A percentile compares a stretch with the other conserved stretches of the same genome.
Conservation (phyloP, 2,329 filamentous ascomycete genomes). For the Coniochaeta pulveracea region DNA sequence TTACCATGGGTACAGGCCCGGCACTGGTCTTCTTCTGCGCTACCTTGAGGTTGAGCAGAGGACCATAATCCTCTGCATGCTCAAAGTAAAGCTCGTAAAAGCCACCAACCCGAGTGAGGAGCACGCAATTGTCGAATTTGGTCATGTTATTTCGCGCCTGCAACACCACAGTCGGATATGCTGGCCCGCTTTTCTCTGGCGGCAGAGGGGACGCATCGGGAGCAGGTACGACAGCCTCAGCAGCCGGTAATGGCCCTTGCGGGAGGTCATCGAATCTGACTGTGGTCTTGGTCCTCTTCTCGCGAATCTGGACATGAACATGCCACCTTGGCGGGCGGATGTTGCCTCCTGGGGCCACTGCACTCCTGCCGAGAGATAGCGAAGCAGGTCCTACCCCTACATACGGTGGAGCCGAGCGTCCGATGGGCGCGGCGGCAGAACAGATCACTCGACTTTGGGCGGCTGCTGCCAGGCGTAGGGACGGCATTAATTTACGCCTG, state of each 20-base stretch:
- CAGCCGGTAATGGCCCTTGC: slow-evolving; percentile 38
- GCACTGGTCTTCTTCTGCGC: slow-evolving; percentile 69
- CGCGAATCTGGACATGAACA: slow-evolving; percentile 29
- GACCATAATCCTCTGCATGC: slow-evolving; percentile 81
- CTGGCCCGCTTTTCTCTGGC: slow-evolving; percentile 30
- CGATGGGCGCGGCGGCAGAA: background rate
- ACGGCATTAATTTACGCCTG: too few species aligned
- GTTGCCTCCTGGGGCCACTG: too few species aligned
- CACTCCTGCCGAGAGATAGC: too few species aligned
- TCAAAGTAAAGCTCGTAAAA: slow-evolving; percentile 99
- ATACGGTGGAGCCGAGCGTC: background rate
- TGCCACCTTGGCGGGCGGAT: too few species aligned
- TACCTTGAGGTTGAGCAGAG: slow-evolving; percentile 79
- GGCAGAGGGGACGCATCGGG: slow-evolving; percentile 20
- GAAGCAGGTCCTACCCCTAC: too few species aligned
- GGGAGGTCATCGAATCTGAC: slow-evolving; percentile 36
- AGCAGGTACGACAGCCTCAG: background rate
- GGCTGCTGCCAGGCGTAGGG: background rate
- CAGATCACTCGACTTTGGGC: background rate
- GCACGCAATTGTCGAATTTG: slow-evolving; percentile 79
- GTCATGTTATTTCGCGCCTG: slow-evolving; percentile 84
- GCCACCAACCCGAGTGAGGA: slow-evolving; percentile 83
- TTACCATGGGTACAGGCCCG: slow-evolving; percentile 76
- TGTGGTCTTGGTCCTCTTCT: slow-evolving; percentile 43
- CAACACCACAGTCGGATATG: slow-evolving; percentile 79